These are phyloP conservation scores for Auriscalpium vulgare DNA, from an alignment of 768 basidiomycete genomes.

Conservation along the genomic window DNA sequence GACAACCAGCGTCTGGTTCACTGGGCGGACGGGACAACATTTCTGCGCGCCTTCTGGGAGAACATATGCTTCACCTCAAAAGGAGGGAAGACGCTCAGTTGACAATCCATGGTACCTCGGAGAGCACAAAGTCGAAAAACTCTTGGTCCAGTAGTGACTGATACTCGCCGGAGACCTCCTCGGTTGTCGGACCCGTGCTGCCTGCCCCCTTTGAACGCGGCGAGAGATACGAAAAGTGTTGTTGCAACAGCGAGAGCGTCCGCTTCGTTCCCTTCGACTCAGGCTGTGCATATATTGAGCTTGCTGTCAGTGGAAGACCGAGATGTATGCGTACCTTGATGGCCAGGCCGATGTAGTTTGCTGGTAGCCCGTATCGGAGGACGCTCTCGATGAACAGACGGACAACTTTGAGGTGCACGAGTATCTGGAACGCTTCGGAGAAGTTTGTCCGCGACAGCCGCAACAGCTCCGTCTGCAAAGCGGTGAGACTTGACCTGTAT, in stretches of 20 bases:
- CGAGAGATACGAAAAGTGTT: slow-evolving; percentile 74
- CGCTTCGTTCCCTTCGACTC: slow-evolving; percentile 81
- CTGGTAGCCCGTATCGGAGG: slow-evolving; percentile 89
- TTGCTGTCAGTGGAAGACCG: background rate
- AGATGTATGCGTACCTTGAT: slow-evolving; percentile 52
- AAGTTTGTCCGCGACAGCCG: slow-evolving; percentile 91
- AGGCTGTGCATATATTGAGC: slow-evolving; percentile 44
- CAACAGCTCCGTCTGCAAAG: slow-evolving; percentile 75
- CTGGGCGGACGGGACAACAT: too few species aligned
- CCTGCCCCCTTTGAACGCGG: slow-evolving; percentile 53
- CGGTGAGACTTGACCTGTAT: slow-evolving; percentile 1
- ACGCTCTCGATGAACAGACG: slow-evolving; percentile 93
- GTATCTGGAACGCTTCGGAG: slow-evolving; percentile 90
- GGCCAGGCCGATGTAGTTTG: slow-evolving; percentile 75
- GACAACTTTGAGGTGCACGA: slow-evolving; percentile 89
- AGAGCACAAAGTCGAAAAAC: slow-evolving; percentile 90
- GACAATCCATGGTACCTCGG: slow-evolving; percentile 87
- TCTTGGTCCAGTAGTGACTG: slow-evolving; percentile 92
- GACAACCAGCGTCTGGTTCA: too few species aligned
- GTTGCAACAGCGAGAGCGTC: slow-evolving; percentile 61
- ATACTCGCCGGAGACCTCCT: slow-evolving; percentile 86
- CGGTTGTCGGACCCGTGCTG: slow-evolving; percentile 34
- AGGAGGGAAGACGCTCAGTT: slow-evolving; percentile 31
- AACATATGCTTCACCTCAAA: background rate
- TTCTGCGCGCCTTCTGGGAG: too few species aligned